Base-by-base conservation (phyloP, 202 grass and related monocot genomes). In the Dendrocalamus latiflorus region DNA sequence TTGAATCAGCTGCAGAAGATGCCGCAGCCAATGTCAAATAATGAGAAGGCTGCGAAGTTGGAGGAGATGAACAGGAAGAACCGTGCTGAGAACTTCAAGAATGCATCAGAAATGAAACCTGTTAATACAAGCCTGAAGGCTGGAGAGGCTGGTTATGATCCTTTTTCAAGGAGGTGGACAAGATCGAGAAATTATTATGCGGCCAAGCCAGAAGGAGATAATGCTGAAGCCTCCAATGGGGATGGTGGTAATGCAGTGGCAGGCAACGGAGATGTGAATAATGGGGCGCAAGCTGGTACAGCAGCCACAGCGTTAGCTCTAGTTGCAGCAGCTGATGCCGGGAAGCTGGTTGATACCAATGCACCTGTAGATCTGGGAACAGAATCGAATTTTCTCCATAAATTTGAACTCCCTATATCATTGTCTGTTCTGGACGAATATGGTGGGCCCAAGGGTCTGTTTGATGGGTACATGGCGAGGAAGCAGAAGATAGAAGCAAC, bases 31-130 rank as follows among this genome's bases (percentile, higher is more conserved):
- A 78, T 90, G 73, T 76, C 85, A 57, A 88, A 82, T 53, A 70
- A 98, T 84, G 83, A 62, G 17, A 98, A 98, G 83, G 93, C 93
- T 85, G 92, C 87, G 16, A 95, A 72, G 85, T 91, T 98, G 87
- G 95, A 94, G 42, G 95, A 91, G 75, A 98, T 98, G 95, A 98
- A 98, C 83, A 83, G 87, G 71, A 94, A 87, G 83, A 98, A 98
- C 72, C 86, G 92, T 41, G 92, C 82, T 53, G 95, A 98, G 45
- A 98, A 98, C 72, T 98, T 98, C 76, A 95, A 93, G 79, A 98
- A 93, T 68, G 93, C 95, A 43, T 98, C 95, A n/a, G 95, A 95
- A 83, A 8, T 93, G 87, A 98, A 95, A 74, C 92, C 92, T 38
- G 80, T 95, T 39, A 98, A 98, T 79, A 90, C 79, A 5, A 72